Evolutionary conservation across 768 basidiomycete genomes (phyloP).

Genomic region (Calocera cornea): DNA sequence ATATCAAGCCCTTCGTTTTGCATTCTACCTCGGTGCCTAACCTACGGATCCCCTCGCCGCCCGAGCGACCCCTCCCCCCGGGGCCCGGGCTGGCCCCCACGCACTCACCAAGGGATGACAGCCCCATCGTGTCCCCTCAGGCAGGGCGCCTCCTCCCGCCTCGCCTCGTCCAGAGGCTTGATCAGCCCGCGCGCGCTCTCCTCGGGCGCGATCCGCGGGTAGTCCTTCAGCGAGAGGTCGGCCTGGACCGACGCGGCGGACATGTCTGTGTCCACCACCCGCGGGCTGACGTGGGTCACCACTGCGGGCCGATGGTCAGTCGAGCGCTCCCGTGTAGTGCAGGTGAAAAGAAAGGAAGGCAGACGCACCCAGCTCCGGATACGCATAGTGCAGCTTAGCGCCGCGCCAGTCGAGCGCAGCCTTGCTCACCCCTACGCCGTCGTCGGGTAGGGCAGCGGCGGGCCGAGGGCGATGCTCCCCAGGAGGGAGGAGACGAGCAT

Average conservation of each 20-base stretch:
- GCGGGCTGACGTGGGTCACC: background rate
- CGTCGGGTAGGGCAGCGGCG: no score
- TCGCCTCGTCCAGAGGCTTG: background rate
- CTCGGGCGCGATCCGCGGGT: background rate
- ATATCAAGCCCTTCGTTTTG: no score
- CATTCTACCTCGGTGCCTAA: no score
- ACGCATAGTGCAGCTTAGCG: slow-evolving; percentile 7
- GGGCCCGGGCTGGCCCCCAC: no score
- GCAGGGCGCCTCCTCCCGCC: background rate
- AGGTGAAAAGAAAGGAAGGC: background rate
- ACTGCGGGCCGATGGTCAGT: background rate
- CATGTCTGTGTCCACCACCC: background rate
- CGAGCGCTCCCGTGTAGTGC: background rate
- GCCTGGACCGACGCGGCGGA: background rate
- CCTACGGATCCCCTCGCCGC: no score
- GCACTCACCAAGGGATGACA: background rate
- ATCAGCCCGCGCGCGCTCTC: background rate
- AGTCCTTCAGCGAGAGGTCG: background rate
- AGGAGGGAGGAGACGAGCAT: slow-evolving; percentile 9
- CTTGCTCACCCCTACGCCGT: slow-evolving; percentile 9
- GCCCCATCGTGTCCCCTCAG: background rate
- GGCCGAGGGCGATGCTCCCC: slow-evolving; percentile 7
- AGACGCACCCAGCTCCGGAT: background rate
- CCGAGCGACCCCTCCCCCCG: no score
- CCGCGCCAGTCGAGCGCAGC: slow-evolving; percentile 14